phyloP scores from a whole-genome alignment of 768 basidiomycete genomes.

The Podaxis sp. region DNA sequence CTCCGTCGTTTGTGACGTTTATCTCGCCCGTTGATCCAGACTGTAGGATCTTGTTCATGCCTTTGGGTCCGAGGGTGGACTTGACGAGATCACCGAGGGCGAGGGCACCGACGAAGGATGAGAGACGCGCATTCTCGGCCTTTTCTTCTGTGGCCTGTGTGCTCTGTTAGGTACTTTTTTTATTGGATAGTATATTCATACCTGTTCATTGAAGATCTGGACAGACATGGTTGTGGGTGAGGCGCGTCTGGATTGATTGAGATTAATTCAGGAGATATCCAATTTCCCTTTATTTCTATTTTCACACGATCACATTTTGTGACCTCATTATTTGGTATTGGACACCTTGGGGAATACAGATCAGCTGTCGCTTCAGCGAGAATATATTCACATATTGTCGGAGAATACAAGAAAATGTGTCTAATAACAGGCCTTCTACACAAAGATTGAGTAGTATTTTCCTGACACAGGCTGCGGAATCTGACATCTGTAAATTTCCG shows the following conservation, averaged over 20 bases:
- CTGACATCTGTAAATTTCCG: background rate
- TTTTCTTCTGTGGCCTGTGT: conserved; percentile 85
- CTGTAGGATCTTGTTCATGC: conserved; percentile 99
- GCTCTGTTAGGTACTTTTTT: background rate
- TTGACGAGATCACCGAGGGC: conserved; percentile 98
- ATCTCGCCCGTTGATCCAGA: conserved; percentile 87
- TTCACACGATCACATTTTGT: conserved; percentile 10
- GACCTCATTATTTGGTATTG: background rate
- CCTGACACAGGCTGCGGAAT: background rate
- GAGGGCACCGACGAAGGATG: conserved; percentile 95
- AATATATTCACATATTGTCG: too few species aligned
- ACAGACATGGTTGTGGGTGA: conserved; percentile 22
- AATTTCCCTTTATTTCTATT: background rate
- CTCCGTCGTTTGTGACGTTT: conserved; percentile 98
- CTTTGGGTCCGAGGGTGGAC: conserved; percentile 97
- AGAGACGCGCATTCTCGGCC: conserved; percentile 96
- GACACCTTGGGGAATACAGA: too few species aligned
- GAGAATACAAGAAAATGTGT: too few species aligned
- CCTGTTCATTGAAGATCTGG: conserved; percentile 28
- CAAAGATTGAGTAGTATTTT: background rate
- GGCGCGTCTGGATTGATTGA: conserved; percentile 5
- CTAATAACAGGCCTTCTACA: too few species aligned
- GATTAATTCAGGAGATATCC: conserved; percentile 1
- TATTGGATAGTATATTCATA: conserved; percentile 4
- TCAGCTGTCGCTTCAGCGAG: too few species aligned